phyloP scores from a whole-genome alignment of 176 grass and related monocot genomes.

The Rhynchospora tenuis region DNA sequence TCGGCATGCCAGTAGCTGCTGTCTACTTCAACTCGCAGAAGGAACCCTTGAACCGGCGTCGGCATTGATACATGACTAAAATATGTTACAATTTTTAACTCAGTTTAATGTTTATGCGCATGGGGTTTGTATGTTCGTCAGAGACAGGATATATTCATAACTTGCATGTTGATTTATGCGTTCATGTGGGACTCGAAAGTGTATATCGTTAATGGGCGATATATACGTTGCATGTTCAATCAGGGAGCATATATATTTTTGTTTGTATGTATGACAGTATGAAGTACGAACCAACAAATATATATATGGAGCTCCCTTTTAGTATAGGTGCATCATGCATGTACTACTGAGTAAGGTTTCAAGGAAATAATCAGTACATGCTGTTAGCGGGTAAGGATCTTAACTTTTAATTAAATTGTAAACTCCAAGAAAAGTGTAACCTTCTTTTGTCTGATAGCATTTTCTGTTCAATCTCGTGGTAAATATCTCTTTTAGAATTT shows the following conservation, averaged over 20 bases:
- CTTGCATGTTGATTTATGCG: constrained; percentile 4
- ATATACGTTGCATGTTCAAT: background rate
- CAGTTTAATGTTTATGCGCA: background rate
- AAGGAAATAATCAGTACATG: background rate
- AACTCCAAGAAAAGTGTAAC: too few relatives aligned
- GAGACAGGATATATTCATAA: background rate
- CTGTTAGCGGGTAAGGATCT: too few relatives aligned
- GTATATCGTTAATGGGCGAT: background rate
- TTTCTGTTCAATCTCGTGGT: too few relatives aligned
- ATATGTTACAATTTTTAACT: background rate
- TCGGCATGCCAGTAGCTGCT: constrained; percentile 69
- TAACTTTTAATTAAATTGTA: too few relatives aligned
- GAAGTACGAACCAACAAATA: background rate
- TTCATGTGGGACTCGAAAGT: background rate
- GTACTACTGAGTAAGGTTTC: background rate
- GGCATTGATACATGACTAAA: background rate
- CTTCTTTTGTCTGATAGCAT: too few relatives aligned
- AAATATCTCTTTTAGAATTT: too few relatives aligned
- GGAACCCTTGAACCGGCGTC: constrained; percentile 56
- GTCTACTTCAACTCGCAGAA: constrained; percentile 88
- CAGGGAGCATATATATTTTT: background rate
- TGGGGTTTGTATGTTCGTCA: background rate
- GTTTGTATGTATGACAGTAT: background rate
- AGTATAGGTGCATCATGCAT: background rate
- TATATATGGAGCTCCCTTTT: background rate